Evolutionary conservation across 2,329 filamentous ascomycete genomes (phyloP), one percentile per base, ranked within the genome.

Genomic region (Trichoderma harzianum): DNA sequence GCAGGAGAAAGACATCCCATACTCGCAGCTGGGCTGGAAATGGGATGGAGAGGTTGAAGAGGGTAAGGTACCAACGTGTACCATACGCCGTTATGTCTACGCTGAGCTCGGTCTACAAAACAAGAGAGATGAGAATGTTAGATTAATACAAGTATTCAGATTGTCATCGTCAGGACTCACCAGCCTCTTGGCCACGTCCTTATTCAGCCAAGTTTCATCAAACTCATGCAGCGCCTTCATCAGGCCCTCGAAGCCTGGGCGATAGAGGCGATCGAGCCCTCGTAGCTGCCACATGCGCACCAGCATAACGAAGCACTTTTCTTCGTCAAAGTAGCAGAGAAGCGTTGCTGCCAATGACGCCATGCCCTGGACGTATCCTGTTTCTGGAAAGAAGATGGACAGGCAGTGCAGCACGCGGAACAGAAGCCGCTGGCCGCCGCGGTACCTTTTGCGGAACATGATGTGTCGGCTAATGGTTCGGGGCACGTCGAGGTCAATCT

Each of bases 341-440:
- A 99, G 85, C 0, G 96, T 98, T 1, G 95, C 95, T 2, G 93
- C 95, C 51, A 98, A 85, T 26, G 94, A 93, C 18, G 95, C 96
- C 96, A 99, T 99, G 69, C 96, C 96, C 82, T 99, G 96, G 0
- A 98, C 96, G 80, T 99, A 99, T 32, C 96, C 96, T 7, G 93
- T 96, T 28, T 93, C 91, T 0, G 94, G 93, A 75, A 95, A 95
- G 80, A 98, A 97, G 12, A 99, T 87, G 21, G 94, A 95, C 79
- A 98, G 89, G 58, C 93, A 92, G 79, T 98, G 96, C 32, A 99
- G 86, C 3, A 98, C 94, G 65, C 96, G 90, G 82, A 99, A 99
- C 3, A 99, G 85, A 16, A 98, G 84, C 57, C 96, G 89, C 81
- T 99, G 95, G 1, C 95, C 96, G 73, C 96, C 96, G 28, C 94